Evolutionary conservation across 2,329 filamentous ascomycete species (phyloP), one percentile per base, ranked within the genome.

Genomic region (Botryotinia convoluta): DNA sequence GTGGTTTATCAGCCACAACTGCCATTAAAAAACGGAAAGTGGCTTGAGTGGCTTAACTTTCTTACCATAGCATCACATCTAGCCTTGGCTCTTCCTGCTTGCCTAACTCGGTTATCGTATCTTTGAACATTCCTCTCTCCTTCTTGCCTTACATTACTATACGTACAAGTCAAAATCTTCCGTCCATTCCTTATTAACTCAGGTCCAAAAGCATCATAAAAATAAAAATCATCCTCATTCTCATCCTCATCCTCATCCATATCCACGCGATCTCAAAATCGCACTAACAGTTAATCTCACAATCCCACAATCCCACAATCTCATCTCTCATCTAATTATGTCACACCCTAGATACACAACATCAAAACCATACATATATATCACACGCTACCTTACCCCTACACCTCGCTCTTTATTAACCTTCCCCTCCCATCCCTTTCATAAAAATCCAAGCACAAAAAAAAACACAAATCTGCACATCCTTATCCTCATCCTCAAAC

Each of bases 81-180:
- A 67, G 63, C 35, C 35, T 68, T 29, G 35, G 32, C 45, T 42
- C 9, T 29, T 45, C 18, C 32, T 35, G 20, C 7, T 39, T 39
- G 29, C 35, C 35, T 54, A 37, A 42, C 63, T 68, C 45, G 64
- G 45, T 57, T 57, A 68, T 68, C 64, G 64, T 68, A 51, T 67
- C 45, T 63, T 63, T 42, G 37, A 39, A 42, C 44, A 67, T 51
- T 51, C 32, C 22, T 51, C 44, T 44, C 26, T 39, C 3, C n/a
- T n/a, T 62, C 60, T 39, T 10, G 26, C 26, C 26, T 42, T 18
- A n/a, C 26, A 42, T 62, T 7, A 16, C 16, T 14, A 39, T 20
- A 63, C 37, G 26, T 20, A 62, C 26, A 61, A n/a, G 22, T n/a
- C 3, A 16, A n/a, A 37, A 20, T 3, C 60, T 62, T 42, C 4